Base-by-base conservation (phyloP, 768 basidiomycete species). In the Dictyophora rubrovolvata region DNA sequence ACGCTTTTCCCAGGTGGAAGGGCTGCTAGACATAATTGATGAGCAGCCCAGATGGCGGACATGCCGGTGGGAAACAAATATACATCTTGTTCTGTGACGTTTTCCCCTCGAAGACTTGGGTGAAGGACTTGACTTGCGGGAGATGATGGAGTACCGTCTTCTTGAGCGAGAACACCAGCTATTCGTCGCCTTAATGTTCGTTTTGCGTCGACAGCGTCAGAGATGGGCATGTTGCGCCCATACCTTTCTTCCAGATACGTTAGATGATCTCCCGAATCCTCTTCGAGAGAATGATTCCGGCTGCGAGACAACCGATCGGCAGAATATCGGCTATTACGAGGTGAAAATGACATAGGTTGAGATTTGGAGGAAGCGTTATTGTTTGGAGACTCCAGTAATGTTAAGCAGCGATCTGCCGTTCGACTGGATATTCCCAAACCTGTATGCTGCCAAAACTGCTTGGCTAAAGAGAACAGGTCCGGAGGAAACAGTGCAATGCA, bases 191-290 rank as follows among this genome's bases (percentile, higher is more conserved):
- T 67, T 56, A 79, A 65, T 0, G 77, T 74, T 46, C 72, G 70
- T 61, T 79, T 79, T n/a, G 77, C 77, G 5, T 74, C 64, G 9
- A 69, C 67, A 1, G 74, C 74, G 49, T 73, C 71, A 49, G 71
- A 71, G 10, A 73, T 57, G 12, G 77, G 75, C 34, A 79, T 64
- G 67, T 95, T 97, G 6, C 95, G 82, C 0, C 93, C 95, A 63
- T 96, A 98, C 14, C 94, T 84, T 71, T 97, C 93, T 70, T 98
- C 95, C 22, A 98, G 77, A 70, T 94, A 97, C 6, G 77, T 76
- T 1, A 74, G 71, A 55, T 88, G 82, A 63, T 92, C 92, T 36
- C 91, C 87, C 4, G 36, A 28, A 18, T 18, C 34, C 21, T 18
- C n/a, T 36, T 17, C 20, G 11, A 22, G 14, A 5, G 55, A n/a